Percentiles rank a stretch among this genome's conserved stretches.
Evolutionary conservation across 2,329 filamentous ascomycete species (phyloP).

Genomic region (Colletotrichum abscissum): DNA sequence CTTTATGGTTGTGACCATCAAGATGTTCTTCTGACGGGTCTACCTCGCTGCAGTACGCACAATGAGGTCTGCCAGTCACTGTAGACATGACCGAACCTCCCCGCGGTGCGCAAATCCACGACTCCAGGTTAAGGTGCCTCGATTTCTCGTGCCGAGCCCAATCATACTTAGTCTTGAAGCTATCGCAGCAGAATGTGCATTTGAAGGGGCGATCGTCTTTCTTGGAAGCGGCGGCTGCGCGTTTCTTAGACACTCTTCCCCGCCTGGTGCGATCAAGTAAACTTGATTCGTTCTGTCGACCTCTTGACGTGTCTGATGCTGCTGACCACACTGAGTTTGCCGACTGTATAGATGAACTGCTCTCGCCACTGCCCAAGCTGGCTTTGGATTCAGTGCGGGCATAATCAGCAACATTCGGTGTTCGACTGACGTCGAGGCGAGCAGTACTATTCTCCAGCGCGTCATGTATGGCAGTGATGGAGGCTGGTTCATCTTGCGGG

Average conservation of each 20-base stretch:
- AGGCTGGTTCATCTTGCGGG: slow-evolving; percentile 45
- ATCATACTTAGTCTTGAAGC: slow-evolving; percentile 56
- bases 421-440: no score
- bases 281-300: no score
- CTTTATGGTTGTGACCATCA: slow-evolving; percentile 39
- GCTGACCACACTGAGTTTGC: slow-evolving; percentile 21
- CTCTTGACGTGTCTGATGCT: neutral
- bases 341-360: slow-evolving; percentile 17
- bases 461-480: slow-evolving; percentile 42
- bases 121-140: slow-evolving; percentile 56
- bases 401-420: no score
- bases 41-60: slow-evolving; percentile 40
- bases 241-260: no score
- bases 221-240: no score
- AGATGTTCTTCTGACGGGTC: slow-evolving; percentile 40
- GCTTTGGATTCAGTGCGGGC: slow-evolving; percentile 29
- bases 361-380: slow-evolving; percentile 17
- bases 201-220: slow-evolving; percentile 43
- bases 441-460: slow-evolving; percentile 23
- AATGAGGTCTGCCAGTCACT: slow-evolving; percentile 38
- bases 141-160: slow-evolving; percentile 63
- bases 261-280: no score
- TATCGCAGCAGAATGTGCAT: slow-evolving; percentile 59
- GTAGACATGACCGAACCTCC: slow-evolving; percentile 37
- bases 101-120: slow-evolving; percentile 54